A percentile compares a stretch with the other conserved stretches of the same genome.
phyloP scores from a whole-genome alignment of 345 rosid species.

The Eutrema heterophyllum region DNA sequence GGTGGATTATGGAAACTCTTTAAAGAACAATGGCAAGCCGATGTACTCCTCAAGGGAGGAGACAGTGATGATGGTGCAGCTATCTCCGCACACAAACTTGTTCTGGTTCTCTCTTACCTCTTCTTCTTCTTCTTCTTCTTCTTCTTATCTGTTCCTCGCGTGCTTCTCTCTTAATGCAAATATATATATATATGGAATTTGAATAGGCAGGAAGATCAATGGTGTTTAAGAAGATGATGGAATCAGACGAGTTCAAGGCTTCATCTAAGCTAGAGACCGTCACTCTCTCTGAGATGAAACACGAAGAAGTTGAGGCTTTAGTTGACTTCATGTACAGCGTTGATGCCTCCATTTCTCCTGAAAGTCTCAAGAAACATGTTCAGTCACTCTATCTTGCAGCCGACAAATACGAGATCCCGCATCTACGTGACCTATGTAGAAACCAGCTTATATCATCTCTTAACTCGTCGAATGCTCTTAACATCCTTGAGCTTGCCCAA shows the following conservation, averaged over 20 bases:
- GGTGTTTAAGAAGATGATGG: slow-evolving; percentile 15
- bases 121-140: neutral
- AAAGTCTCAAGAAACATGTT: neutral
- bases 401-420: slow-evolving; percentile 3
- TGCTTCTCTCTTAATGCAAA: no score
- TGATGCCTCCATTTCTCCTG: neutral
- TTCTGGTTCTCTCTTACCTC: neutral
- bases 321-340: neutral
- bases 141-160: no score
- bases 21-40: slow-evolving; percentile 6
- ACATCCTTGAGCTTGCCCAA: neutral
- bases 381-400: neutral
- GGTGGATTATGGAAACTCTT: neutral
- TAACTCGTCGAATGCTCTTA: neutral
- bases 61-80: neutral
- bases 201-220: neutral
- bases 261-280: neutral
- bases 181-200: neutral
- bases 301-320: neutral
- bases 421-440: slow-evolving; percentile 6
- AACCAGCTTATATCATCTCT: neutral
- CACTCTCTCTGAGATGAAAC: neutral
- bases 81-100: slow-evolving; percentile 7
- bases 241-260: neutral
- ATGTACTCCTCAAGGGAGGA: neutral